Base-by-base conservation (phyloP, 495 filamentous ascomycete species). In the Achaetomiella virescens region DNA sequence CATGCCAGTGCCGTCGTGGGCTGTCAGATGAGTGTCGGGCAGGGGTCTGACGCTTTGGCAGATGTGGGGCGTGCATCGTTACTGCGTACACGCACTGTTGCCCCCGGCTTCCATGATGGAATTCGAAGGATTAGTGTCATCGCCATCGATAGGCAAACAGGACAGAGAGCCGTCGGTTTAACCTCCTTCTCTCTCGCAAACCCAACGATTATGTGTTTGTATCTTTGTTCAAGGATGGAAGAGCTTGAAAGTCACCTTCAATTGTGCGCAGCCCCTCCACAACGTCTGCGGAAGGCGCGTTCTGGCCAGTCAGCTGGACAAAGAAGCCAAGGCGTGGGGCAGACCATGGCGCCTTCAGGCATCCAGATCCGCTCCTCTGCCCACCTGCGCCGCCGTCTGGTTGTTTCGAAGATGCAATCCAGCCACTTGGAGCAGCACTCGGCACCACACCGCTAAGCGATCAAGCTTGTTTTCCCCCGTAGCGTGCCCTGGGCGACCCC, bases 291-390 rank as follows among this genome's bases (percentile, higher is more conserved):
- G 50, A 43, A 53, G 38, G 50, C 25, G 50, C 40, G 36, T 21
- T 48, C 45, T 48, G 25, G 45, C 14, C 45, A 29, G 50, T 53
- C 50, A 53, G 38, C 38, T 17, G 50, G 38, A 53, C 50, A 53
- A 50, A 50, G 35, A 40, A 27, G 7, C 33, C 3, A 25, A 37
- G 18, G 8, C 29, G 10, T 2, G 47, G 20, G n/a, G 47, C 47
- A 49, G 17, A 38, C 24, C 14, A 46, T 27, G 3, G 6, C 15
- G 22, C 12, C 48, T 9, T 38, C 33, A 38, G 47, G 46, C 47
- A 49, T 49, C 47, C 22, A 6, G 20, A 15, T 49, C 12, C 17
- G 22, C 22, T 31, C 24, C 27, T 29, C 17, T 47, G 22, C 44
- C 44, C 44, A 21, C 17, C 40, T 22, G 40, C 18, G 44, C 24